These are phyloP conservation scores for Phytophthora pini DNA, from an alignment of 352 stramenopile species.

Conservation along the genomic window DNA sequence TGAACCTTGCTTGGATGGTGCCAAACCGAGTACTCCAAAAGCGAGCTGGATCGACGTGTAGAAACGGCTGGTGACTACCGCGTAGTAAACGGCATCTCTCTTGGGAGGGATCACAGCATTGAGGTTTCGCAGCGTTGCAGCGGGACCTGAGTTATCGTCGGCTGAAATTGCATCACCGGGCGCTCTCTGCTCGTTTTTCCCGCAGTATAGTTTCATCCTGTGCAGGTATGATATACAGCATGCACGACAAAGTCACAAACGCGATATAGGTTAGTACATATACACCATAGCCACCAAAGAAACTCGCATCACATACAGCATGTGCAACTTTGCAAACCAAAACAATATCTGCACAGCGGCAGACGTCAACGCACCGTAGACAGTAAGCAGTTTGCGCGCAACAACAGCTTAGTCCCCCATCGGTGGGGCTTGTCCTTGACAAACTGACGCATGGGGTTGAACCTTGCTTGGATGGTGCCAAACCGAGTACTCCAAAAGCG, in stretches of 20 bases:
- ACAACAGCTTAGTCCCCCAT: not conserved
- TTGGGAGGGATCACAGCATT: not conserved
- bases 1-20: not conserved
- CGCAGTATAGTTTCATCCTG: not conserved
- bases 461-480: not conserved
- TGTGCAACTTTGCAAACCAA: too few species aligned
- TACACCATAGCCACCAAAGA: too few species aligned
- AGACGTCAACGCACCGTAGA: not conserved
- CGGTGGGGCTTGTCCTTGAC: not conserved
- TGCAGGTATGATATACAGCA: not conserved
- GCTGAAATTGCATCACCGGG: not conserved
- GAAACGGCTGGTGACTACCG: not conserved
- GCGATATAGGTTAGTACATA: too few species aligned
- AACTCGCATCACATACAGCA: too few species aligned
- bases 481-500: not conserved
- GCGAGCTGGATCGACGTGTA: not conserved
- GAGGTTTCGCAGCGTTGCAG: not conserved
- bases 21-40: not conserved
- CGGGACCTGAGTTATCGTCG: not conserved
- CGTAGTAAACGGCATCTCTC: not conserved
- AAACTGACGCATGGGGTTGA: not conserved
- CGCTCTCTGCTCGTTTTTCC: not conserved
- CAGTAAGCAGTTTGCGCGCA: not conserved
- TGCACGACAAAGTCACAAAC: not conserved
- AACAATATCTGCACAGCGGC: not conserved